phyloP scores from a whole-genome alignment of 2,329 filamentous ascomycete genomes.

The Ophiostoma angusticollis region DNA sequence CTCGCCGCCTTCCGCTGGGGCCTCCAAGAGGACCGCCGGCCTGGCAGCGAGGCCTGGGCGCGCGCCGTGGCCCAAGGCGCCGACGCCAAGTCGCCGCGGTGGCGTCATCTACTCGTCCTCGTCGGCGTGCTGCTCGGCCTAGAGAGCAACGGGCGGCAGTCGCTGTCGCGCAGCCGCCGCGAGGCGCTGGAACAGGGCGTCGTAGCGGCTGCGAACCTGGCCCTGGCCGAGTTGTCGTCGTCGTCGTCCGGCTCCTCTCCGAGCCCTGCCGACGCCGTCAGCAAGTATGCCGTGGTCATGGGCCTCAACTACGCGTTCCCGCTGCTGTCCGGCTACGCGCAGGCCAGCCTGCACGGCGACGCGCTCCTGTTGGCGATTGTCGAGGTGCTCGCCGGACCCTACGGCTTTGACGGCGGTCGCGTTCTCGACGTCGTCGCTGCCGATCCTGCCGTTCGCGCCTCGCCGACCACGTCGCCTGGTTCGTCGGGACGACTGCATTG shows the following conservation, averaged over 20 bases:
- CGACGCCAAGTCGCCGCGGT: constrained; percentile 50
- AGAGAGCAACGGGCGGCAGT: constrained; percentile 48
- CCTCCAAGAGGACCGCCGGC: constrained; percentile 20
- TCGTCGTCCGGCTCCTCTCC: no score
- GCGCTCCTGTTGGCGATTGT: constrained; percentile 57
- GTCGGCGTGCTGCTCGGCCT: constrained; percentile 69
- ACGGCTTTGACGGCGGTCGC: constrained; percentile 64
- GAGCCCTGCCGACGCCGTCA: constrained; percentile 25
- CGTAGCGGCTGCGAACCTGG: constrained; percentile 63
- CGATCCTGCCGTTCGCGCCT: constrained; percentile 27
- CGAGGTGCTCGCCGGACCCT: constrained; percentile 52
- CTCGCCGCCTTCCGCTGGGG: constrained; percentile 4
- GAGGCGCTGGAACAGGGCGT: constrained; percentile 60
- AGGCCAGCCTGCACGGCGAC: constrained; percentile 50
- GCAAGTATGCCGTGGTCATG: constrained; percentile 46
- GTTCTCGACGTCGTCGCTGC: constrained; percentile 59
- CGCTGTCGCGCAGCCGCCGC: constrained; percentile 51
- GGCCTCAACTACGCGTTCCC: constrained; percentile 69
- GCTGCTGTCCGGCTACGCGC: constrained; percentile 48
- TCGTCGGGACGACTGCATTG: constrained; percentile 43
- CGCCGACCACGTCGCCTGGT: neutral
- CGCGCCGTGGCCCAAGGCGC: constrained; percentile 43
- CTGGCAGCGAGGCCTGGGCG: constrained; percentile 39
- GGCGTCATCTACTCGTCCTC: constrained; percentile 75
- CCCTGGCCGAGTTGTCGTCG: constrained; percentile 37